These are phyloP conservation scores for Rubroboletus satanas DNA, from an alignment of 768 basidiomycete genomes.

Conservation along the genomic window DNA sequence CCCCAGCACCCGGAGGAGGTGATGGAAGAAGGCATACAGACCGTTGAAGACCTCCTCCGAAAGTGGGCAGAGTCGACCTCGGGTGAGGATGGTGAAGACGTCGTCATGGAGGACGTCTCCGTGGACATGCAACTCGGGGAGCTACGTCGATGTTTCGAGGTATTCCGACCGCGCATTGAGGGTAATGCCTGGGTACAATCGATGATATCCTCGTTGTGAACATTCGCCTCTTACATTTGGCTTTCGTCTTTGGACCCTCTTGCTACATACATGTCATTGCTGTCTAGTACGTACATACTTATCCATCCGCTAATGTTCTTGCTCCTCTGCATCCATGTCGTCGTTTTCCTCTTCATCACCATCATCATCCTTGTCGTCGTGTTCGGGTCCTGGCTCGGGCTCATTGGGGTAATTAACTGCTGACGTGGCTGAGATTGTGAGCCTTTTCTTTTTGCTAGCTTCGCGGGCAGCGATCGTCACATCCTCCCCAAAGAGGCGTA, in stretches of 20 bases:
- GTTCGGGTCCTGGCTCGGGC: slow-evolving; percentile 1
- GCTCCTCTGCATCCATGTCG: slow-evolving; percentile 11
- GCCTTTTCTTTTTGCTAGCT: slow-evolving; percentile 25
- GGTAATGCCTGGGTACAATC: slow-evolving; percentile 74
- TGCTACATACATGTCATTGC: neutral
- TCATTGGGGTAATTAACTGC: neutral
- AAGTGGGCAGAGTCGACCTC: slow-evolving; percentile 51
- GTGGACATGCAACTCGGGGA: slow-evolving; percentile 37
- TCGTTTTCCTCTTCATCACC: slow-evolving; percentile 4
- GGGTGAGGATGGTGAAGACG: slow-evolving; percentile 40
- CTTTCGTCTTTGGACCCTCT: neutral
- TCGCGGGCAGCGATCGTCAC: slow-evolving; percentile 53
- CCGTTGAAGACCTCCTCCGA: slow-evolving; percentile 76
- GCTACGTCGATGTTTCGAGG: slow-evolving; percentile 59
- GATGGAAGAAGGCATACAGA: slow-evolving; percentile 72
- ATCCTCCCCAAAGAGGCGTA: slow-evolving; percentile 81
- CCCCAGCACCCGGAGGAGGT: slow-evolving; percentile 53
- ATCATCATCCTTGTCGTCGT: slow-evolving; percentile 2
- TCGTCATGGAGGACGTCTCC: slow-evolving; percentile 48
- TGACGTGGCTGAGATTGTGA: neutral
- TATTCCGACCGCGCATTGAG: slow-evolving; percentile 68
- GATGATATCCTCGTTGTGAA: slow-evolving; percentile 44
- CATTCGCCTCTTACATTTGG: neutral
- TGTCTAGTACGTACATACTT: slow-evolving; percentile 12
- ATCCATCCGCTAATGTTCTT: slow-evolving; percentile 9